Percentiles rank a stretch among this genome's conserved stretches.
Conservation (phyloP, 306 rosid species). For the Cicer yamashitae region DNA sequence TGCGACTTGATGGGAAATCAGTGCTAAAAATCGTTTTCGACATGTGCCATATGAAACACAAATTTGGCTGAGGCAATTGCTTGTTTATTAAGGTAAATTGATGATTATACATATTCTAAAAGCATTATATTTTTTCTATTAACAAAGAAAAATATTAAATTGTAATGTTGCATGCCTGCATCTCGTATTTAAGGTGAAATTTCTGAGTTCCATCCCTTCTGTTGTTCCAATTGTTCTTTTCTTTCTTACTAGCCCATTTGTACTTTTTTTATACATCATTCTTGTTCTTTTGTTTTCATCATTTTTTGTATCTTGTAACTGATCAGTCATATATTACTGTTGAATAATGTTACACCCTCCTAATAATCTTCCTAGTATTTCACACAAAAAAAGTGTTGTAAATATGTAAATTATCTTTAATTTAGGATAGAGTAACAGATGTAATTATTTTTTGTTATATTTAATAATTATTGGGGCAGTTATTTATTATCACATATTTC, state of each 20-base stretch:
- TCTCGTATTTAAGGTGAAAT: slow-evolving; percentile 12
- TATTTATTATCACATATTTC: too few relatives aligned
- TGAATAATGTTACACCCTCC: background rate
- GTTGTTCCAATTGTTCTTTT: slow-evolving; percentile 2
- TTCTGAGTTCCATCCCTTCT: background rate
- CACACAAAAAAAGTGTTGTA: background rate
- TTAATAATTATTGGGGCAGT: too few relatives aligned
- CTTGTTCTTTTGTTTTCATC: slow-evolving; percentile 18
- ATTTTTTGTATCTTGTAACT: slow-evolving; percentile 23
- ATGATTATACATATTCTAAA: slow-evolving; percentile 17
- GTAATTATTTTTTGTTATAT: too few relatives aligned
- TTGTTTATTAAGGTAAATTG: slow-evolving; percentile 30
- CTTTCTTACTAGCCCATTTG: background rate
- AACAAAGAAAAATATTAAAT: slow-evolving; percentile 26
- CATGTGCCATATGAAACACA: slow-evolving; percentile 14
- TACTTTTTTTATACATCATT: background rate
- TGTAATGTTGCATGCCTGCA: slow-evolving; percentile 2
- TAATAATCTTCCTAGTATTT: background rate
- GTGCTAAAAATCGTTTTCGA: slow-evolving; percentile 22
- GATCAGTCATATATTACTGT: slow-evolving; percentile 12
- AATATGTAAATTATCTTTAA: too few relatives aligned
- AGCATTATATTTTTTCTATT: background rate
- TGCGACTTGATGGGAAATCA: slow-evolving; percentile 14
- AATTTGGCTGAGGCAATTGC: slow-evolving; percentile 17
- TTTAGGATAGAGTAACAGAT: too few relatives aligned